Percentiles rank a stretch among this genome's conserved stretches.
Evolutionary conservation across 2,329 filamentous ascomycete species (phyloP).

Genomic region (Sporothrix protearum): DNA sequence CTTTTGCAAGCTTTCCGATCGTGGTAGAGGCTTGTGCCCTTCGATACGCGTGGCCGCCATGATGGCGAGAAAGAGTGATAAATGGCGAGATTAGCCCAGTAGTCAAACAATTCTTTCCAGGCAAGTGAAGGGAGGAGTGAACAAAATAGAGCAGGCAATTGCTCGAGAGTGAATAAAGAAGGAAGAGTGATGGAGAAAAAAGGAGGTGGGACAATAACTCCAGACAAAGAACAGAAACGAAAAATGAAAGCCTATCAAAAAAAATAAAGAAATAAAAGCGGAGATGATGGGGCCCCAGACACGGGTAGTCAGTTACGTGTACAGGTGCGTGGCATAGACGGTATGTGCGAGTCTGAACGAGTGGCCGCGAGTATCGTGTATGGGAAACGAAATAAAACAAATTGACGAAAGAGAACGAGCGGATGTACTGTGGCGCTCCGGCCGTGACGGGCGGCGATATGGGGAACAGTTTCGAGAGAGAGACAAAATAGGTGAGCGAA

Average conservation of each 20-base stretch:
- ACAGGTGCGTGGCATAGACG: constrained; percentile 4
- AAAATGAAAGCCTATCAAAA: background rate
- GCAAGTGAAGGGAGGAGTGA: background rate
- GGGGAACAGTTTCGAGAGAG: constrained; percentile 4
- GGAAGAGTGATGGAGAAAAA: background rate
- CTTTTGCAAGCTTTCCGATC: constrained; percentile 51
- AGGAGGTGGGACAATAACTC: background rate
- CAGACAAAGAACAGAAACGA: background rate
- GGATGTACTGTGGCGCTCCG: constrained; percentile 2
- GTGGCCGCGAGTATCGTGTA: constrained; percentile 2
- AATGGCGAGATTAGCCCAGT: constrained; percentile 15
- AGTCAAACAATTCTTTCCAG: background rate
- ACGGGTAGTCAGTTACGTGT: constrained; percentile 16
- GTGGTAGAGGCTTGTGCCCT: constrained; percentile 25
- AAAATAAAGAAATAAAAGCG: background rate
- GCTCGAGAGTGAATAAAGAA: constrained; percentile 7
- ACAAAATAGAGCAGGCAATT: constrained; percentile 12
- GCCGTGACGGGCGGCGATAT: background rate
- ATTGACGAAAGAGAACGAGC: background rate
- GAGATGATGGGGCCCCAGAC: constrained; percentile 13
- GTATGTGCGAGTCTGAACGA: constrained; percentile 15
- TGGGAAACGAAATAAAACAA: background rate
- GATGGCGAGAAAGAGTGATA: constrained; percentile 8
- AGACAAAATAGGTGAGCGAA: background rate
- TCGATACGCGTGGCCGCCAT: constrained; percentile 24